Conservation (phyloP, 2,329 filamentous ascomycete species). For the Xylaria sp. region DNA sequence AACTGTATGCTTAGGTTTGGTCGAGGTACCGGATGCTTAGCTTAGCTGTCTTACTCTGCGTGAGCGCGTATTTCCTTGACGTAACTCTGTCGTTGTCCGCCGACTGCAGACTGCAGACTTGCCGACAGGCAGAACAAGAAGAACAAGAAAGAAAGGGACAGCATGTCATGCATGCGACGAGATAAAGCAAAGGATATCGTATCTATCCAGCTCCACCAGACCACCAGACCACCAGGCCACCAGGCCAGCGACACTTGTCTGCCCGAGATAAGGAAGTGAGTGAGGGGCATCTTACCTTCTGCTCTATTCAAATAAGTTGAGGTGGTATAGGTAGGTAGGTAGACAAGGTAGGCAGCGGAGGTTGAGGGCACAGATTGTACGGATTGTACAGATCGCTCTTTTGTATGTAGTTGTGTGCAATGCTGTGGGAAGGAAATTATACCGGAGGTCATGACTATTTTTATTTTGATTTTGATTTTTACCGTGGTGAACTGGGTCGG, state of each 20-base stretch:
- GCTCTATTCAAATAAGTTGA: not conserved
- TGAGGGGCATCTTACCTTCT: not conserved
- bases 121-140: not conserved
- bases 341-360: not conserved
- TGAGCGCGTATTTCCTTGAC: conserved; percentile 33
- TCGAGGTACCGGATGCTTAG: conserved; percentile 35
- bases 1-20: conserved; percentile 8
- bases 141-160: not conserved
- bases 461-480: conserved; percentile 11
- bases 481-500: conserved; percentile 15
- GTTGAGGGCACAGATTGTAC: not conserved
- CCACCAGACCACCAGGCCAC: too few species aligned
- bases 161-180: conserved; percentile 4
- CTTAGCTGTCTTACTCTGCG: conserved; percentile 31
- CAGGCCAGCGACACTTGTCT: conserved; percentile 21
- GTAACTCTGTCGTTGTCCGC: too few species aligned
- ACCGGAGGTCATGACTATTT: not conserved
- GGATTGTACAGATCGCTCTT: not conserved
- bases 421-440: conserved; percentile 25
- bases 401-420: conserved; percentile 22
- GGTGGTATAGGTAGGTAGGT: not conserved
- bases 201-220: not conserved
- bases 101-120: too few species aligned
- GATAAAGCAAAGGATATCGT: not conserved
- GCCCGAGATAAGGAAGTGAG: conserved; percentile 16